Evolutionary conservation across 768 basidiomycete genomes (phyloP).

Genomic region (Filobasidium floriforme): DNA sequence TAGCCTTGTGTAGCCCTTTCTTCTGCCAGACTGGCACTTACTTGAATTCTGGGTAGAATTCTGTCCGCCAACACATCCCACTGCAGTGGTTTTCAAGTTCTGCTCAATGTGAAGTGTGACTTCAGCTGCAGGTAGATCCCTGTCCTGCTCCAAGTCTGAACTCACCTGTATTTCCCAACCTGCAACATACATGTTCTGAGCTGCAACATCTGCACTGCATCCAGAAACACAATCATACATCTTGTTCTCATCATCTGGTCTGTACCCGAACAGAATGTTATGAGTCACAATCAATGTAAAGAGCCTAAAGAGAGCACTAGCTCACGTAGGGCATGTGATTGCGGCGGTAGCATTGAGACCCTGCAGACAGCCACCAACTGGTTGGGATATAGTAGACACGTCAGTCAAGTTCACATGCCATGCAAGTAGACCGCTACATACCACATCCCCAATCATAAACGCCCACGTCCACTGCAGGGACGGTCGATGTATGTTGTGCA

Average conservation of each 20-base stretch:
- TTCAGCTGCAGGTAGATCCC: neutral
- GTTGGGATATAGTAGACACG: neutral
- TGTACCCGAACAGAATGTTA: neutral
- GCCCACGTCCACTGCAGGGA: too few relatives aligned
- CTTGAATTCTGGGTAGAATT: neutral
- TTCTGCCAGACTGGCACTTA: too few relatives aligned
- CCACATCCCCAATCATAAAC: neutral
- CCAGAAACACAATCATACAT: neutral
- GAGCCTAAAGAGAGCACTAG: neutral
- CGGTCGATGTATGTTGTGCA: too few relatives aligned
- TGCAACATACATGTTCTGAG: neutral
- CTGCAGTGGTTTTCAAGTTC: neutral
- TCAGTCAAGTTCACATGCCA: neutral
- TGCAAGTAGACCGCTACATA: neutral
- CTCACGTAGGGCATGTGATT: neutral
- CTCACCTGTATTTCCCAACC: neutral
- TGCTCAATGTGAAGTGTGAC: neutral
- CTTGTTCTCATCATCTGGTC: neutral
- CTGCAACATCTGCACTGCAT: neutral
- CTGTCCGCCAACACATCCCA: neutral
- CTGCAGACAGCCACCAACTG: neutral
- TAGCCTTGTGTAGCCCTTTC: too few relatives aligned
- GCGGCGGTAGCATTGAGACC: neutral
- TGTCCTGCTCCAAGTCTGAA: neutral
- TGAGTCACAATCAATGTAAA: neutral